Evolutionary conservation across 78 protist species (phyloP), one percentile per base, ranked within the genome.

Genomic region (Dictyostelium purpureum): DNA sequence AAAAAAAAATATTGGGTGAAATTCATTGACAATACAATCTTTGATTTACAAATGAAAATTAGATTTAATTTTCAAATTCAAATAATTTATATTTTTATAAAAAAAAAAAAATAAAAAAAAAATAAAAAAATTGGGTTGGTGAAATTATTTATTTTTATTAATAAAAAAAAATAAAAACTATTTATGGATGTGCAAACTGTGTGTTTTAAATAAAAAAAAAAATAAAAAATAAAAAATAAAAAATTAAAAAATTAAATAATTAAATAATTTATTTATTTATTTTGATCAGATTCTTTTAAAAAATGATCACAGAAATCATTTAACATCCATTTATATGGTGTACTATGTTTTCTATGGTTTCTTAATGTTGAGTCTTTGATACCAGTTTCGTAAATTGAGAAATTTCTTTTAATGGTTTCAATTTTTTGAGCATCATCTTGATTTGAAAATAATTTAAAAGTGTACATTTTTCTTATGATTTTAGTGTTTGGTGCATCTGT

Each of bases 301-400:
- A 54, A 85, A 67, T 85, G 91, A 56, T 85, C 61, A 85, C 91
- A 85, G 73, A 85, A 85, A 59, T 85, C 91, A 85, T 59, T 73
- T 24, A 85, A 59, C 91, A 85, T 73, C 80, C 81, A 73, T 73
- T 85, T 85, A 61, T 85, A 85, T 59, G 35, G 81, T 43, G 70
- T 45, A 16, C 78, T 66, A 47, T 85, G 91, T 73, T 85, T 85
- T 28, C 91, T 49, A 59, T 85, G 91, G 33, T 70, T 51, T 45
- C 43, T 42, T 6, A 61, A 28, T 10, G 70, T 85, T n/a, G 91
- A 85, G 1, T 85, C 91, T 59, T 85, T 85, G 51, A 73, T 70
- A 45, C 82, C 28, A 24, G 91, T 85, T 73, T 85, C 91, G 59
- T 85, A 85, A 21, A 85, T 85, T 85, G 91, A 4, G 21, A 77